These are phyloP conservation scores for Polysphondylium violaceum DNA, from an alignment of 78 protist genomes.

Conservation along the genomic window DNA sequence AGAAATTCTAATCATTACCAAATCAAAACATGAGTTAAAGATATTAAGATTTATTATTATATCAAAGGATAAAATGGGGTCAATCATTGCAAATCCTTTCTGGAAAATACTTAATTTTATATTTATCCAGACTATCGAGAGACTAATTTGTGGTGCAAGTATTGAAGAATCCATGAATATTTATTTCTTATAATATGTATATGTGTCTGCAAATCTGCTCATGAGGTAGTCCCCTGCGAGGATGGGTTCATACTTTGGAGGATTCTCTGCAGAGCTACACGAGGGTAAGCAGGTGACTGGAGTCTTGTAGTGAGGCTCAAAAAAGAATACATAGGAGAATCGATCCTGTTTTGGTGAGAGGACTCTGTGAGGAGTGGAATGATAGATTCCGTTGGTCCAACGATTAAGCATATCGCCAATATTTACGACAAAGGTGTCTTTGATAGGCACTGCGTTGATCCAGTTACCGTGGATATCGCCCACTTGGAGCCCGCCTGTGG, in stretches of 20 bases:
- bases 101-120: no score
- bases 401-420: conserved; percentile 46
- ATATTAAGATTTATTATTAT: no score
- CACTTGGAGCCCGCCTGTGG: no score
- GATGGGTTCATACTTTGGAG: background rate
- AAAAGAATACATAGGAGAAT: conserved; percentile 22
- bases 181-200: no score
- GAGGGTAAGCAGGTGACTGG: background rate
- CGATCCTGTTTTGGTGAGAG: background rate
- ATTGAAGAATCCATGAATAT: no score
- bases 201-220: background rate
- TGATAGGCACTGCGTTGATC: conserved; percentile 26
- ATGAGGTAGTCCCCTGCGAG: background rate
- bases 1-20: no score
- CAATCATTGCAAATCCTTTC: no score
- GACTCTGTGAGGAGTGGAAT: conserved; percentile 26
- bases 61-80: no score
- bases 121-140: no score
- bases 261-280: background rate
- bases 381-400: conserved; percentile 35
- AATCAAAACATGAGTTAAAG: no score
- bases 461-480: background rate
- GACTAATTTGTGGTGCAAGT: no score
- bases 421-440: conserved; percentile 41
- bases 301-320: conserved; percentile 23